Base-by-base conservation (phyloP, 306 rosid genomes). In the Adenanthera pavonina region DNA sequence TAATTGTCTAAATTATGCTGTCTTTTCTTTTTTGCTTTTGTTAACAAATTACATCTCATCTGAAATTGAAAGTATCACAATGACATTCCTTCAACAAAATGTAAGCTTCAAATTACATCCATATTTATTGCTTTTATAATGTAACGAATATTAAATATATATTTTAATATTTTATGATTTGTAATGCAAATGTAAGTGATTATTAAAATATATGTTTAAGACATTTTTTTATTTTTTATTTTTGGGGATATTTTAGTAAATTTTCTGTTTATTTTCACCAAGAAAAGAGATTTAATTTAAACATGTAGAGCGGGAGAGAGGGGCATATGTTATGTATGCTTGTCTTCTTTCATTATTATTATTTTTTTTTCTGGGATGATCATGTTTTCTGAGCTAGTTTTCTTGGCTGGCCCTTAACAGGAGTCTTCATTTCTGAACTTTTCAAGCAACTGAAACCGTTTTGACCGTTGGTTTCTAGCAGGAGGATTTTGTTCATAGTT, bases 351-450 rank as follows among this genome's bases (percentile, higher is more conserved):
- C 14, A 47, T 19, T 10, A 25, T 25, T 25, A 25, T 25, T 25
- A 35, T 33, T 15, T 51, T 15, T 13, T 5, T 35, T 66, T 16
- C 48, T 38, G 7, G 71, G 48, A 13, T 62, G 20, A 64, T 62
- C 44, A 13, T 35, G 17, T 19, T 44, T 69, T 46, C 61, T 57
- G 16, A 49, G 72, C 67, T 49, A 75, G 64, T 36, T 68, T 46
- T 46, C 11, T 46, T 56, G 48, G 15, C 64, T 61, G 38, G 49
- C 56, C 79, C 69, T 84, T 74, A 78, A 72, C 81, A 92, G 89
- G 78, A 88, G 87, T 84, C 88, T 83, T 79, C 86, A 49, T 72
- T 89, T 82, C 77, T 88, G 74, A 85, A 72, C 78, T 57, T 75
- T 51, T 56, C 14, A n/a, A 13, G 25, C 6, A 8, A 10, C 66